These are phyloP conservation scores for Fraxinus nigra DNA, from an alignment of 305 asterid genomes.

Conservation along the genomic window DNA sequence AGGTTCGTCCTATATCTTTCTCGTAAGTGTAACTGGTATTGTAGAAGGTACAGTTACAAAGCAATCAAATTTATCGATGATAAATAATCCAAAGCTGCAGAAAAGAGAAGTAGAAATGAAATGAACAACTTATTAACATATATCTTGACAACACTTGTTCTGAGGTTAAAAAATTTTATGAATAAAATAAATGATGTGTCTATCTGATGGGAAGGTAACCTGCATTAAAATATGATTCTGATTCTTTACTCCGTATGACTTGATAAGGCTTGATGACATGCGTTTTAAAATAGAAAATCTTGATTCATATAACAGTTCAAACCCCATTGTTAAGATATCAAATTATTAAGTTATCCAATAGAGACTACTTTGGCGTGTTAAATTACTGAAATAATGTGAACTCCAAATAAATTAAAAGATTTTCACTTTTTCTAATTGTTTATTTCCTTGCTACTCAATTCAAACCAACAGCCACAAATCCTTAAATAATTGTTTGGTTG, in stretches of 20 bases:
- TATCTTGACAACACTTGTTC: background rate
- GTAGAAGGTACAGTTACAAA: background rate
- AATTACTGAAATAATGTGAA: background rate
- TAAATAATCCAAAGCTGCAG: background rate
- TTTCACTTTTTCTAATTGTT: background rate
- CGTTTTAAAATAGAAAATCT: conserved; percentile 6
- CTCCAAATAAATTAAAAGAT: background rate
- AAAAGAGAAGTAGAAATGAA: conserved; percentile 2
- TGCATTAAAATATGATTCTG: background rate
- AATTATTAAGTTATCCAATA: background rate
- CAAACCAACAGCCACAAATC: background rate
- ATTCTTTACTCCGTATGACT: background rate
- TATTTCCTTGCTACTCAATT: background rate
- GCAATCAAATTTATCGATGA: background rate
- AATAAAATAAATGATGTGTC: background rate
- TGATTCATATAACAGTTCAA: background rate
- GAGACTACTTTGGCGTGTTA: background rate
- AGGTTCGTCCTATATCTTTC: conserved; percentile 50
- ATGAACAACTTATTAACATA: background rate
- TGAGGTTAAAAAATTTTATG: background rate
- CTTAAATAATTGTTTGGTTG: background rate
- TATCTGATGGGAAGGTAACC: background rate
- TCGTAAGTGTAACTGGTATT: background rate
- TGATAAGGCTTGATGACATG: background rate
- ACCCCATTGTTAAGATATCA: conserved; percentile 5